A percentile compares a stretch with the other conserved stretches of the same genome.
Evolutionary conservation across 108 stramenopile genomes (phyloP).

Genomic region (Aurantiochytrium sp.): DNA sequence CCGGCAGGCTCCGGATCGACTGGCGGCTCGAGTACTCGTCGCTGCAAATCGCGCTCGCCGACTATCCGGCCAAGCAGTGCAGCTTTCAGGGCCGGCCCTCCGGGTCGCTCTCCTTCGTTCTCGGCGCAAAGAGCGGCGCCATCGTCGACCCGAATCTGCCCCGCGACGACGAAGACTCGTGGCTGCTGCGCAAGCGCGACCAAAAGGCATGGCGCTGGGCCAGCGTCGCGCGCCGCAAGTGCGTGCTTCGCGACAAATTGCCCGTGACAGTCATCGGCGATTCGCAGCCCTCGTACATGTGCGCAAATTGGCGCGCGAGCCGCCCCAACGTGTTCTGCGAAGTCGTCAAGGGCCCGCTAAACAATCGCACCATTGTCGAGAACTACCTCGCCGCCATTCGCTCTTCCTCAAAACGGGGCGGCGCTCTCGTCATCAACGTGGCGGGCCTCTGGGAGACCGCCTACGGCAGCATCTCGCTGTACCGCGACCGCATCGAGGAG

Average conservation of each 20-base stretch:
- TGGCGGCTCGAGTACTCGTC: background rate
- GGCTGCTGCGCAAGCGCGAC: background rate
- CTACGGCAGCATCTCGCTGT: background rate
- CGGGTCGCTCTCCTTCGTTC: background rate
- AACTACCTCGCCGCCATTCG: background rate
- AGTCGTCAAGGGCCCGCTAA: background rate
- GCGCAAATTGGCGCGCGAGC: background rate
- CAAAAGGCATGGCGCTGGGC: background rate
- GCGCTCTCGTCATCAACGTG: background rate
- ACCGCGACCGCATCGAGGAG: background rate
- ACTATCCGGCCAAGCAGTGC: background rate
- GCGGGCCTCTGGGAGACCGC: background rate
- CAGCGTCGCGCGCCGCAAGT: background rate
- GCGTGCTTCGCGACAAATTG: background rate
- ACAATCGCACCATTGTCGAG: background rate
- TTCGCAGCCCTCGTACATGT: background rate
- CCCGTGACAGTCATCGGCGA: background rate
- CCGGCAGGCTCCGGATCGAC: background rate
- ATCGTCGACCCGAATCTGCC: background rate
- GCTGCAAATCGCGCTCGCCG: background rate
- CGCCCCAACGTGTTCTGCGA: background rate
- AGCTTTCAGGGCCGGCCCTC: background rate
- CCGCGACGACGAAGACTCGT: background rate
- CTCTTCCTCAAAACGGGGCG: background rate
- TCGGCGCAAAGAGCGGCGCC: background rate